Evolutionary conservation across 345 rosid genomes (phyloP), one percentile per base, ranked within the genome.

Genomic region (Hirschfeldia incana): DNA sequence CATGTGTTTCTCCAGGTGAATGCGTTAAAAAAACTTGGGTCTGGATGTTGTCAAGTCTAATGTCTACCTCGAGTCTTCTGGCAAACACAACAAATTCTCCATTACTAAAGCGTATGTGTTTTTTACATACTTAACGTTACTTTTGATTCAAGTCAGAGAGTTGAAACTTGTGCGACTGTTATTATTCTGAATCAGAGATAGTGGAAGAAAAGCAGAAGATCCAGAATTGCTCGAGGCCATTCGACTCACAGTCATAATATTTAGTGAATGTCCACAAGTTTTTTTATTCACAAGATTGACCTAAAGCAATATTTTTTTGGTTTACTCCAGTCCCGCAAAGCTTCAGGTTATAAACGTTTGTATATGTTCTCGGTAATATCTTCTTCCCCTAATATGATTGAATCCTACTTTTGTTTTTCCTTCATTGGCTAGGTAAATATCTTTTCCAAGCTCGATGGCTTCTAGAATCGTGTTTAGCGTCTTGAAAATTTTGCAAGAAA

Each of bases 31-130:
- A 74, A 91, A 89, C 88, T 92, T 94, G 59, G 97, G 98, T 4
- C 84, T 91, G 64, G 91, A 94, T 90, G 98, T 94, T 36, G 88
- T 86, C 36, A 94, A 94, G 85, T 97, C 95, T 32, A 91, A 89
- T 84, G 97, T 94, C 72, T 89, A 77, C 86, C 80, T 91, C 64
- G 97, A 94, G 82, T 91, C 97, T 81, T 92, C 97, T 28, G 98
- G 97, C 75, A 94, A 92, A 81, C 97, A 90, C 87, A 92, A 92
- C 88, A 91, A 74, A 75, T 92, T 94, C 53, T 72, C 91, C 79
- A 46, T 46, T 46, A 46, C 53, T 4, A 46, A 46, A 46, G 53
- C 51, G 53, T 46, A 46, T 46, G 53, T 46, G 16, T 13, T 46
- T 46, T 4, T 46, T 9, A 42, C 4, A 42, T 42, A 42, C 4